phyloP scores from a whole-genome alignment of 2,329 filamentous ascomycete genomes.

The Davidsoniella neocaledoniae region DNA sequence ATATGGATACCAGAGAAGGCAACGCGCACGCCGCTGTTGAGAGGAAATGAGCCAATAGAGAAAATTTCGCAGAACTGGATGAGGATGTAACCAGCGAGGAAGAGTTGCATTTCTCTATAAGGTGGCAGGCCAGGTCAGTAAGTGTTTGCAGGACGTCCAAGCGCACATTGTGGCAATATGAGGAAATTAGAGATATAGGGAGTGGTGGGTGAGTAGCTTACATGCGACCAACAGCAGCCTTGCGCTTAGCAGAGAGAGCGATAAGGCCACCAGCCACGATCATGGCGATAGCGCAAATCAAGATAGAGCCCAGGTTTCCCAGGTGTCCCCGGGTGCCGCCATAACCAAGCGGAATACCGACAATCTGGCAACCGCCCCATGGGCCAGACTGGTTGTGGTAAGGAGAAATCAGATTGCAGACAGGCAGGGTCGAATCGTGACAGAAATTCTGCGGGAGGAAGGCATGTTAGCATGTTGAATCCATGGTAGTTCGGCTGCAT shows the following conservation, averaged over 20 bases:
- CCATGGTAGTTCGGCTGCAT: neutral
- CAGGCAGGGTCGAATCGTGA: slow-evolving; percentile 63
- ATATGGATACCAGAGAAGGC: slow-evolving; percentile 83
- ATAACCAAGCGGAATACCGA: slow-evolving; percentile 54
- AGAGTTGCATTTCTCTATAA: slow-evolving; percentile 84
- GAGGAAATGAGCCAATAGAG: slow-evolving; percentile 75
- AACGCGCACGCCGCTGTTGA: slow-evolving; percentile 51
- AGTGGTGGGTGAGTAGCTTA: slow-evolving; percentile 23
- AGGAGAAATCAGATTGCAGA: slow-evolving; percentile 62
- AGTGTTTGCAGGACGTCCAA: slow-evolving; percentile 2
- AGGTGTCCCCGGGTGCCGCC: slow-evolving; percentile 53
- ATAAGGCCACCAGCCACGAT: slow-evolving; percentile 48
- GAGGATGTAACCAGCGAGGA: slow-evolving; percentile 71
- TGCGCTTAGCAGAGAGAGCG: slow-evolving; percentile 71
- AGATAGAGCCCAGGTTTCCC: slow-evolving; percentile 82
- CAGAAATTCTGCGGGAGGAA: slow-evolving; percentile 50
- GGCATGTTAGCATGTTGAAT: neutral
- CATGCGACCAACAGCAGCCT: slow-evolving; percentile 86
- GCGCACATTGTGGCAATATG: neutral
- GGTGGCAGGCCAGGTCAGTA: slow-evolving; percentile 3
- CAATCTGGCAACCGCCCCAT: slow-evolving; percentile 57
- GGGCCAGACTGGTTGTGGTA: slow-evolving; percentile 40
- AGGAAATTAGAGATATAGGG: slow-evolving; percentile 1
- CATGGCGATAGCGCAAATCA: slow-evolving; percentile 67
- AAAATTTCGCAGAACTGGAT: slow-evolving; percentile 94